Base-by-base conservation (phyloP, 2,329 filamentous ascomycete genomes). In the Ceratocystiopsis brevicomis region DNA sequence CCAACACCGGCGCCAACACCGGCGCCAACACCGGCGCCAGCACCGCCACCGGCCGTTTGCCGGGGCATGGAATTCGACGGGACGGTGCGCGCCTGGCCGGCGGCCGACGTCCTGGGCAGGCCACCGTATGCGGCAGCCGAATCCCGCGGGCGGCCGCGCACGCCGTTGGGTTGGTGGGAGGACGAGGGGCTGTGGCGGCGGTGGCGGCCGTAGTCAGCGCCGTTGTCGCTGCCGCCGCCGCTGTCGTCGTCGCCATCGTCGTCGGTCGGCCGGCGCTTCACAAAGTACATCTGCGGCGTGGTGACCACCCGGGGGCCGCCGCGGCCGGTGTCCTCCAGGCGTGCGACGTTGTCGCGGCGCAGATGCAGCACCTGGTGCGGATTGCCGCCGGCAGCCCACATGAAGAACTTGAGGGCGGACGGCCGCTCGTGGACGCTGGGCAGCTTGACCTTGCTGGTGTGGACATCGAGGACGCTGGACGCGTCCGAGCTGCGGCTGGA, bases 351-450 rank as follows among this genome's bases (percentile, higher is more conserved):
- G 15, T 46, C 42, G 25, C 43, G 44, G 14, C 42, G 42, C 17
- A 49, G 38, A n/a, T 48, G 45, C 16, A 36, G 40, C 34, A 48
- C 40, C 15, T 19, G 33, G 16, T 42, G 25, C 6, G 48, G 44
- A 4, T 21, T 33, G 39, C 25, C 38, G 33, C 48, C 48, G n/a
- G 48, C 48, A 18, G 40, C 35, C 42, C 42, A 48, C n/a, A 46
- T 21, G 11, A 41, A 12, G 17, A 37, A 39, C 12, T 34, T 36
- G n/a, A 48, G 13, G 16, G 44, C 36, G 18, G 4, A 2, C 33
- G 13, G 12, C 10, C 13, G 33, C 13, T 16, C 25, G 17, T 33
- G 39, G 14, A 43, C 33, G 15, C 16, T 11, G 12, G 41, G 43
- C 18, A 47, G 38, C 3, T 38, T 18, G n/a, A 49, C 42, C 9